Conservation (phyloP, 2,329 filamentous ascomycete species). For the Curvularia sp. region DNA sequence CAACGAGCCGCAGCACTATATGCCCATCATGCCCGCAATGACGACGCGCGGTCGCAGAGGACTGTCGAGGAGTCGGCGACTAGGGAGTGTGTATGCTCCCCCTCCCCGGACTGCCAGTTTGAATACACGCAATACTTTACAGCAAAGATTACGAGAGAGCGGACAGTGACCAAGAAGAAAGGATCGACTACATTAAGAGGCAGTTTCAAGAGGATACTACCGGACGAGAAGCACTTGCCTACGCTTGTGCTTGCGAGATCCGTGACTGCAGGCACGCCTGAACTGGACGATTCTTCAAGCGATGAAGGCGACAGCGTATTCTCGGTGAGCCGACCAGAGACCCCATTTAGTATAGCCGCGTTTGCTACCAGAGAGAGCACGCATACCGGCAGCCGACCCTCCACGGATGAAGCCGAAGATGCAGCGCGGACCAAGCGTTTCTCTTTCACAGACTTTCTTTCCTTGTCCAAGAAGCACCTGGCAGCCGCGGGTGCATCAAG, state of each 20-base stretch:
- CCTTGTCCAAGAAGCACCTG: constrained; percentile 50
- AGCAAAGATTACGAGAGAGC: constrained; percentile 43
- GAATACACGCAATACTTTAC: constrained; percentile 50
- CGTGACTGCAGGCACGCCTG: constrained; percentile 42
- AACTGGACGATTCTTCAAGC: constrained; percentile 48
- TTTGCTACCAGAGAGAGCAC: constrained; percentile 34
- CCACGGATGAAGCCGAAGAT: constrained; percentile 32
- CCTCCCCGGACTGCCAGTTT: constrained; percentile 36
- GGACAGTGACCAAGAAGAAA: constrained; percentile 52
- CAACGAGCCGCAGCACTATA: constrained; percentile 76
- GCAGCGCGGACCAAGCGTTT: constrained; percentile 53
- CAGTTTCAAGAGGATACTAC: constrained; percentile 53
- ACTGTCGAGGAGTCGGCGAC: constrained; percentile 34
- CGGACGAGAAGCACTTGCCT: constrained; percentile 54
- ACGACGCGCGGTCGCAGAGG: constrained; percentile 31
- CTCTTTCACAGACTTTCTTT: constrained; percentile 56
- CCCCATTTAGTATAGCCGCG: constrained; percentile 45
- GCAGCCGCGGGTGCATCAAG: constrained; percentile 34
- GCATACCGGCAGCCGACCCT: constrained; percentile 24
- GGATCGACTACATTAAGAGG: constrained; percentile 49
- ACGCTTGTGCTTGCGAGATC: constrained; percentile 58
- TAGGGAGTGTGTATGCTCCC: constrained; percentile 27
- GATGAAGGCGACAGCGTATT: constrained; percentile 51
- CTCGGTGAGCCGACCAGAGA: constrained; percentile 49
- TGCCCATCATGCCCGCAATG: constrained; percentile 49